A percentile compares a stretch with the other conserved stretches of the same genome.
These are phyloP conservation scores for Saccharomycopsis fibuligera DNA, from an alignment of 805 yeast genomes.

Conservation along the genomic window DNA sequence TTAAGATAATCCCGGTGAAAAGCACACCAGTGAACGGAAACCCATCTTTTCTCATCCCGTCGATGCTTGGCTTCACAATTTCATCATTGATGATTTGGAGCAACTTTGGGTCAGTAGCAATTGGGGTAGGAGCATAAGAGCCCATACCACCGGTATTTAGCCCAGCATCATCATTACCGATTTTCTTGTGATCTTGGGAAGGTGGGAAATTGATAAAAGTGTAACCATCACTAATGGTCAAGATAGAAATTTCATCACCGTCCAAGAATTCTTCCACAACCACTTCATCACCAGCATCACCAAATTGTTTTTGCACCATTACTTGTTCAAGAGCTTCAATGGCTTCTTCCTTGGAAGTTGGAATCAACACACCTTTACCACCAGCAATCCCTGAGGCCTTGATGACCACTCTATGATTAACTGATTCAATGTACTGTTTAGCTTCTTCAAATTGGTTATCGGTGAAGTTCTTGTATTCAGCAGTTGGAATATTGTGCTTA, in stretches of 20 bases:
- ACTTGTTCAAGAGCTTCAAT: conserved; percentile 73
- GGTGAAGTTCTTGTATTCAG: conserved; percentile 81
- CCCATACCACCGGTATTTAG: conserved; percentile 99
- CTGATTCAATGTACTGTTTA: conserved; percentile 53
- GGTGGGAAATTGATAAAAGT: conserved; percentile 87
- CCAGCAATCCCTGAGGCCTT: conserved; percentile 99
- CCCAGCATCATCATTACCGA: conserved; percentile 90
- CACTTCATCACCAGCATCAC: conserved; percentile 89
- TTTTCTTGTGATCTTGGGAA: conserved; percentile 97
- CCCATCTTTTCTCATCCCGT: conserved; percentile 94
- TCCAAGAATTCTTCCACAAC: conserved; percentile 94
- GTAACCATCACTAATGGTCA: conserved; percentile 92
- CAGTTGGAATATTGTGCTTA: conserved; percentile 89
- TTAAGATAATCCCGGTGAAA: conserved; percentile 91
- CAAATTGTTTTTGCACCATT: conserved; percentile 86
- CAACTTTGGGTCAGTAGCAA: conserved; percentile 67
- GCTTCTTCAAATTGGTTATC: conserved; percentile 73
- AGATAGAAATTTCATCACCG: conserved; percentile 93
- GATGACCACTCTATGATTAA: conserved; percentile 75
- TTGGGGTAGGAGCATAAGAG: conserved; percentile 96
- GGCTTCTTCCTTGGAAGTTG: conserved; percentile 79
- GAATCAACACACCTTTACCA: conserved; percentile 97
- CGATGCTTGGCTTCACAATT: conserved; percentile 86
- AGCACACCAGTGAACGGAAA: conserved; percentile 93
- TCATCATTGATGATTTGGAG: conserved; percentile 61